These are phyloP conservation scores for Zygoascus hellenicus DNA, from an alignment of 1,139 yeast species.

Conservation along the genomic window DNA sequence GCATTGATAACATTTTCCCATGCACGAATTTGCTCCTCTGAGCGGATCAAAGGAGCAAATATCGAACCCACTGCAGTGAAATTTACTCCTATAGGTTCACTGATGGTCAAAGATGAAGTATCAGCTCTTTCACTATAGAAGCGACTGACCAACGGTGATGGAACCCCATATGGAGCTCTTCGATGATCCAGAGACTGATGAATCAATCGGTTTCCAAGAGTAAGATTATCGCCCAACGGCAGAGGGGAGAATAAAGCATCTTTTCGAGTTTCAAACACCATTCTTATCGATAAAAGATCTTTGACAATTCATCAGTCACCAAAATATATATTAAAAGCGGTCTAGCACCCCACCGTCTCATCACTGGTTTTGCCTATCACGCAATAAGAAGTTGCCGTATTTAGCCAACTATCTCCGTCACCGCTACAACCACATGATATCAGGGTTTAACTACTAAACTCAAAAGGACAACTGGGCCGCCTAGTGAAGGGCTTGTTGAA, in stretches of 20 bases:
- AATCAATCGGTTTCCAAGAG: conserved; percentile 38
- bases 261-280: conserved; percentile 4
- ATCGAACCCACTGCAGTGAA: conserved; percentile 36
- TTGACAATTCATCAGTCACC: not conserved
- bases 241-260: conserved; percentile 3
- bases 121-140: conserved; percentile 48
- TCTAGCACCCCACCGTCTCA: not conserved
- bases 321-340: not conserved
- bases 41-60: conserved; percentile 49
- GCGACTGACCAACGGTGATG: conserved; percentile 18
- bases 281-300: not conserved
- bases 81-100: conserved; percentile 37
- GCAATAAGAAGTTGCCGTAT: conserved; percentile 1
- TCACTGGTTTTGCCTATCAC: not conserved
- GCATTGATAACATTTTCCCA: conserved; percentile 39
- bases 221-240: conserved; percentile 2
- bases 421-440: not conserved
- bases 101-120: conserved; percentile 41
- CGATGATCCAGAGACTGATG: conserved; percentile 49
- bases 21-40: conserved; percentile 39
- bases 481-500: too few relatives aligned
- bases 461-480: too few relatives aligned
- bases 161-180: conserved; percentile 26
- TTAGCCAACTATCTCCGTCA: not conserved
- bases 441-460: too few relatives aligned